Evolutionary conservation across 2,329 filamentous ascomycete species (phyloP).

Genomic region (Aspergillus sergii): DNA sequence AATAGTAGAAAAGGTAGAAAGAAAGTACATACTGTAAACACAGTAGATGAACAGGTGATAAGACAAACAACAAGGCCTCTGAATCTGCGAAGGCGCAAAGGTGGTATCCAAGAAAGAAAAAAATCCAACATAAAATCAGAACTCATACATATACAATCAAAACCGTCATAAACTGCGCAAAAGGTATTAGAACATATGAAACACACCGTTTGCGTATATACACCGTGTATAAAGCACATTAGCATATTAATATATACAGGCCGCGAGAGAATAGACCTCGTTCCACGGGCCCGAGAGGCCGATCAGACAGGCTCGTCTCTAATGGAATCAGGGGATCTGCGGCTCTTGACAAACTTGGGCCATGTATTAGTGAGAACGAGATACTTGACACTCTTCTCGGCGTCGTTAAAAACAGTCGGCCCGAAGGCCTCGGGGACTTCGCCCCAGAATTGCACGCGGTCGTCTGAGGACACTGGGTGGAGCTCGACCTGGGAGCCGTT

Average conservation of each 20-base stretch:
- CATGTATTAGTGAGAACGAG: constrained; percentile 70
- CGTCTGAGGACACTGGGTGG: constrained; percentile 23
- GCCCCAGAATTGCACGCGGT: constrained; percentile 36
- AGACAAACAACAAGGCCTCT: no score
- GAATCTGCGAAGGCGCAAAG: no score
- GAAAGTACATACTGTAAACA: neutral
- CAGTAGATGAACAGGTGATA: neutral
- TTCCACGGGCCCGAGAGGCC: neutral
- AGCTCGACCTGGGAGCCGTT: constrained; percentile 26
- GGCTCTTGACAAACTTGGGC: constrained; percentile 46
- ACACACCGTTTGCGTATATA: neutral
- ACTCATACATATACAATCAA: neutral
- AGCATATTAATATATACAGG: neutral
- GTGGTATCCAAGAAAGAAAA: neutral
- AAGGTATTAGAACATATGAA: neutral
- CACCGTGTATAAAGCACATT: neutral
- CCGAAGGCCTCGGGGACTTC: constrained; percentile 52
- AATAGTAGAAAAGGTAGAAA: neutral
- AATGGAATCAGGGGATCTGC: constrained; percentile 1
- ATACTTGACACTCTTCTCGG: constrained; percentile 65
- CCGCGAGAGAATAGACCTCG: neutral
- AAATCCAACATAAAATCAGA: neutral
- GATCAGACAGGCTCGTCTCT: neutral
- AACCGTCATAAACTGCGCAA: neutral
- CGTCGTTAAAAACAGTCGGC: constrained; percentile 59